Base-by-base conservation (phyloP, 495 filamentous ascomycete genomes). In the Trichoderma gamsii region DNA sequence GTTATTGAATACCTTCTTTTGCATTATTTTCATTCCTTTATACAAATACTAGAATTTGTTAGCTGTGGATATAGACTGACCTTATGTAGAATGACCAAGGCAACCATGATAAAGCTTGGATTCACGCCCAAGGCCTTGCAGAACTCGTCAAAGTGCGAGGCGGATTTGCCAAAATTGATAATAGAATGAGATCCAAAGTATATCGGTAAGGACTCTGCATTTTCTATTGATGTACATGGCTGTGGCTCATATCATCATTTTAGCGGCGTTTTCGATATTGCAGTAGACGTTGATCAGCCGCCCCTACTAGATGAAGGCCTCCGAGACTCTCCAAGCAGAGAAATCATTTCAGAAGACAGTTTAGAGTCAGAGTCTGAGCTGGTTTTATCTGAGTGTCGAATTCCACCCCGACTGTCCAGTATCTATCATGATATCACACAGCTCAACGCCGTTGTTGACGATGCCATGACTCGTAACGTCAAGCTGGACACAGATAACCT, bases 131-230 rank as follows among this genome's bases (percentile, higher is more conserved):
- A 29, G 56, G 56, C 6, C 56, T 61, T 21, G 23, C 56, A 5
- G 56, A 61, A 18, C 56, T 61, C 56, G 56, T 61, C 25, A 61
- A 61, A 13, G 16, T 61, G 15, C 23, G 56, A 32, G 56, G 56
- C 9, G 56, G 56, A 7, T 61, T 61, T 21, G 29, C 56, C 9
- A 61, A 61, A 32, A 61, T 61, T 18, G 13, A 21, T 9, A 32
- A 61, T 32, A 25, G 25, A 11, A 27, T 61, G 56, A 61, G 56
- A 61, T 61, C 56, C 13, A 61, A 61, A 32, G 56, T 61, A 18
- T 61, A 61, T 21, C 56, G 56, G 56, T 61, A 61, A 13, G 13
- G 2, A 61, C 15, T 32, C 23, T 32, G 16, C 25, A 49, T 11
- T 13, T 25, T 5, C 13, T 29, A 29, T 29, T 29, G 29, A 29